Evolutionary conservation across 2,329 filamentous ascomycete genomes (phyloP), one percentile per base, ranked within the genome.

Genomic region (Pseudogymnoascus verrucosus): DNA sequence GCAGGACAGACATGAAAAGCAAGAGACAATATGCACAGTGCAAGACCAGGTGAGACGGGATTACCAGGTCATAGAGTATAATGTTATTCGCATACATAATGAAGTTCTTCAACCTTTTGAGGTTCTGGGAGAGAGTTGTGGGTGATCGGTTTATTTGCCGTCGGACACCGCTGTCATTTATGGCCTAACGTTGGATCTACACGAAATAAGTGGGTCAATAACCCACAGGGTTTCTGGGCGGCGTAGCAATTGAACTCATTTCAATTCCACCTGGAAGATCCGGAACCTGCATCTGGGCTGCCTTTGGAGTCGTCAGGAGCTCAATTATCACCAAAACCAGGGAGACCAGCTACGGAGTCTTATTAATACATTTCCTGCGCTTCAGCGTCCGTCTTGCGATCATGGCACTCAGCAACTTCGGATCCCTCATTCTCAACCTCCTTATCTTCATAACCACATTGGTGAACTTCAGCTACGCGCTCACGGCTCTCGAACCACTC

Each of bases 361-460:
- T 12, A 36, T n/a, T 28, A 21, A 64, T 21, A 19, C n/a, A 47
- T 40, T 44, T 19, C 26, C 59, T 54, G n/a, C 36, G 57, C 23
- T 63, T 65, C 47, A 57, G 51, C 16, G 28, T 14, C 28, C n/a
- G n/a, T 21, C 51, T 34, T 21, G 4, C 39, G 34, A 64, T 60
- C 66, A 84, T 84, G 81, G 78, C 81, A 70, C 74, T 84, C 64
- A 75, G 76, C 69, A 79, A 83, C 73, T 71, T 84, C 26, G 81
- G 81, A 60, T 78, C 80, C n/a, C 74, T 82, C 36, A 71, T 83
- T 66, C 74, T 83, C 61, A 76, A 81, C 67, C 76, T 82, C 67
- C 74, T 82, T 62, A 79, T 83, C 69, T 84, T 84, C 70, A 74
- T 84, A 67, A 80, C 79, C 42, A 81, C 81, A 61, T 74, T 84